phyloP scores from a whole-genome alignment of 1,284 basidiomycete species.

The Pascua sp. region DNA sequence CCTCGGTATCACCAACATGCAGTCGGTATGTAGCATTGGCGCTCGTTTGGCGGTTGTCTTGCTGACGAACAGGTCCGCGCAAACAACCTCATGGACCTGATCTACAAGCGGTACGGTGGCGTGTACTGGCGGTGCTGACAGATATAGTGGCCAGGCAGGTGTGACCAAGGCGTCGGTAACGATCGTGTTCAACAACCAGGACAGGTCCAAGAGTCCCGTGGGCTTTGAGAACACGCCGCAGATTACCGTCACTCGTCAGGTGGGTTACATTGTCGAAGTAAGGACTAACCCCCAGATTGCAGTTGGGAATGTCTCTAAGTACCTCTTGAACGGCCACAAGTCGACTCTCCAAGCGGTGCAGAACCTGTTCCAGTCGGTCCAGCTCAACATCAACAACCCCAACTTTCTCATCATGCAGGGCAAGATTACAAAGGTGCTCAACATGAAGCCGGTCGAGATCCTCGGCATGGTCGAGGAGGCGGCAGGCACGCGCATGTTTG shows the following conservation, averaged over 20 bases:
- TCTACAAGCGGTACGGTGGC: conserved; percentile 52
- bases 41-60: background rate
- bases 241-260: conserved; percentile 96
- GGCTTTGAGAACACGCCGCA: conserved; percentile 80
- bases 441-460: conserved; percentile 98
- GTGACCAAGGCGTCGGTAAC: conserved; percentile 97
- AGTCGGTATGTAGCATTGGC: conserved; percentile 57
- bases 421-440: conserved; percentile 90
- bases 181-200: conserved; percentile 99
- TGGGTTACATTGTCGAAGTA: conserved; percentile 43
- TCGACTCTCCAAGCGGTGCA: conserved; percentile 83
- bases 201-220: conserved; percentile 76
- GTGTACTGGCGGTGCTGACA: conserved; percentile 3
- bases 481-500: conserved; percentile 98
- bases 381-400: conserved; percentile 99
- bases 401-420: conserved; percentile 99
- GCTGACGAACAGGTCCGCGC: conserved; percentile 72
- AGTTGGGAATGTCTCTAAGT: conserved; percentile 92
- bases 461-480: conserved; percentile 99
- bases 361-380: conserved; percentile 92
- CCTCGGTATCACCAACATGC: conserved; percentile 91
- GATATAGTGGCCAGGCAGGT: conserved; percentile 87
- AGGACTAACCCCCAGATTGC: conserved; percentile 64
- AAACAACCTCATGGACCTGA: conserved; percentile 92
- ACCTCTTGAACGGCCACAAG: conserved; percentile 95